Evolutionary conservation across 345 rosid species (phyloP).

Genomic region (Erucastrum elatum): DNA sequence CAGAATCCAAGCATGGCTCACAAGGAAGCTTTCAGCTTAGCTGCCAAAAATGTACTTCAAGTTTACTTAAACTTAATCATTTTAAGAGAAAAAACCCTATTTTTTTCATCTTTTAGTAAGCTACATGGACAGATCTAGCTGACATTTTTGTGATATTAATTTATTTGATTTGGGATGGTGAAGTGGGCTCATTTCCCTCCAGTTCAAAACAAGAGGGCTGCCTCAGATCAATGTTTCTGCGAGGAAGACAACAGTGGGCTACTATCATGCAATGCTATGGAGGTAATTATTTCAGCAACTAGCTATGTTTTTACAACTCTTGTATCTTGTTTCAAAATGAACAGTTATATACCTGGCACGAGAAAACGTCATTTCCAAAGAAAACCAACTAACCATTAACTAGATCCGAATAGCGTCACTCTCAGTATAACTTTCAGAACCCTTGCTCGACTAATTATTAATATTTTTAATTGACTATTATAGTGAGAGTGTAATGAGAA

Average conservation of each 20-base stretch:
- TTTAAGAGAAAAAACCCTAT: background rate
- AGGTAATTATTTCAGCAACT: slow-evolving; percentile 24
- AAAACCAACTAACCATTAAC: slow-evolving; percentile 9
- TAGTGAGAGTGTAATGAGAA: slow-evolving; percentile 25
- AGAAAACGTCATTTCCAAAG: slow-evolving; percentile 5
- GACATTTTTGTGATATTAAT: slow-evolving; percentile 20
- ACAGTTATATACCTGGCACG: background rate
- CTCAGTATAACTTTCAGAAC: slow-evolving; percentile 25
- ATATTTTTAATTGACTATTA: slow-evolving; percentile 16
- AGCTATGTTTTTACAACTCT: background rate
- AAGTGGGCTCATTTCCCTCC: slow-evolving; percentile 97
- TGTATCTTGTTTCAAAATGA: background rate
- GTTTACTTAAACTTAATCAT: slow-evolving; percentile 19
- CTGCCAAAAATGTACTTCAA: slow-evolving; percentile 78
- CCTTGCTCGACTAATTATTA: slow-evolving; percentile 18
- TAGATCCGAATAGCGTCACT: slow-evolving; percentile 32
- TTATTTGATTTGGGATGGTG: slow-evolving; percentile 21
- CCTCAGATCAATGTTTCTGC: slow-evolving; percentile 39
- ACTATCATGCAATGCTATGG: slow-evolving; percentile 16
- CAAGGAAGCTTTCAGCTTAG: slow-evolving; percentile 94
- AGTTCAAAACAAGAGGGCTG: slow-evolving; percentile 50
- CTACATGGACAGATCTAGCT: slow-evolving; percentile 8
- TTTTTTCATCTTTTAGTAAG: background rate
- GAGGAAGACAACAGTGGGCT: slow-evolving; percentile 29
- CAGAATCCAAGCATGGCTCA: background rate